Evolutionary conservation across 768 basidiomycete species (phyloP), one percentile per base, ranked within the genome.

Genomic region (Tephrocybe rancida): DNA sequence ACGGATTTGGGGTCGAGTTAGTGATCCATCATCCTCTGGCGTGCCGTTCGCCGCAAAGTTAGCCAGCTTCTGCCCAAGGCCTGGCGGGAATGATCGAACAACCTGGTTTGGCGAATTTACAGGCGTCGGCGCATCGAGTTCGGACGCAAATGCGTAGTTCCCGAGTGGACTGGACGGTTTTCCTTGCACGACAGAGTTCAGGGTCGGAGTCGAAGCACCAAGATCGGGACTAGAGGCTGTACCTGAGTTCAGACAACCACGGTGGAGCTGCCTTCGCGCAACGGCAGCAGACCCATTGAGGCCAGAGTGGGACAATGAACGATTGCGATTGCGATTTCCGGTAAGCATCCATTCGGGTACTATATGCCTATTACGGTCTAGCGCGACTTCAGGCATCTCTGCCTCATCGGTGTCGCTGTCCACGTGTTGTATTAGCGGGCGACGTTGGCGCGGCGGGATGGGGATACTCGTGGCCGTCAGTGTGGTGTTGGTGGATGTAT

Each of bases 311-410:
- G 82, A 80, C 27, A 74, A 63, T 14, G 84, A 81, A 24, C 78
- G 76, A 63, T 76, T 75, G 43, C 82, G 76, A 63, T 76, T 75
- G 43, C 82, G 71, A 49, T 70, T 69, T 14, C 74, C 77, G 27
- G 78, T 78, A 41, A 97, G 77, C 72, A 98, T 75, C 90, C 94
- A 97, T 58, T 94, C 85, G 3, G 97, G 96, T 44, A 99, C 86
- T 55, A 99, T 97, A 70, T 99, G 97, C n/a, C 90, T 82, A 67
- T 99, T 83, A 57, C 85, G 86, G 62, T 95, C 95, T 44, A 99
- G 79, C 6, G 85, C 85, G 13, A 99, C 97, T 70, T 98, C 96
- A 1, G 97, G 97, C 63, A 98, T 78, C 70, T 98, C 96, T 16
- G 90, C 83, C 61, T 88, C 88, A 48, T 82, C 84, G 10, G 76